These are phyloP conservation scores for Lipomyces lipofer DNA, from an alignment of 805 yeast species.

Conservation along the genomic window DNA sequence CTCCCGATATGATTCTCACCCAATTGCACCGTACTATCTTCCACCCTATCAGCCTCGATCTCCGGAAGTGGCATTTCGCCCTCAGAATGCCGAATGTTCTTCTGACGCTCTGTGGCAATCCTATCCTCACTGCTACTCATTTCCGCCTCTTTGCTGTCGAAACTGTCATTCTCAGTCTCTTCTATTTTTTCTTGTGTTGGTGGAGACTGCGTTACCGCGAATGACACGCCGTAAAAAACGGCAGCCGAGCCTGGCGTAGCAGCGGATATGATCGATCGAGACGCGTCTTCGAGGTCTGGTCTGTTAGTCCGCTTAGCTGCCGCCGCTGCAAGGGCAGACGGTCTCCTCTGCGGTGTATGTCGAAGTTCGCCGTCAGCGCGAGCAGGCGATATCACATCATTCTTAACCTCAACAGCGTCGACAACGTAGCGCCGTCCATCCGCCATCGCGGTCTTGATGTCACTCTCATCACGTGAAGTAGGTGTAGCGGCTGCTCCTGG, in stretches of 20 bases:
- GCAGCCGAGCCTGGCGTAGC: background rate
- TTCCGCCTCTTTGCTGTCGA: conserved; percentile 2
- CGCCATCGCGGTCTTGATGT: conserved; percentile 1
- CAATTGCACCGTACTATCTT: background rate
- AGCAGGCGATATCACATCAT: background rate
- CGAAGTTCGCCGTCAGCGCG: background rate
- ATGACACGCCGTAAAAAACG: background rate
- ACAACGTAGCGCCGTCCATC: conserved; percentile 26
- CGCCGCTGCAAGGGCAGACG: conserved; percentile 25
- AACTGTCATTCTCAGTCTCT: background rate
- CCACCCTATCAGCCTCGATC: background rate
- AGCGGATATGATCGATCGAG: background rate
- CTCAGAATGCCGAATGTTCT: background rate
- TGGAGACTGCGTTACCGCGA: background rate
- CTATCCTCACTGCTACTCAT: background rate
- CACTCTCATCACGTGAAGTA: background rate
- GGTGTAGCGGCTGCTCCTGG: background rate
- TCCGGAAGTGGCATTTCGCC: background rate
- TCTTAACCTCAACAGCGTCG: conserved; percentile 17
- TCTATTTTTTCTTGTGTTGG: background rate
- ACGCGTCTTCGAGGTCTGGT: conserved; percentile 7
- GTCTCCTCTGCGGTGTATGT: conserved; percentile 1
- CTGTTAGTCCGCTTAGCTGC: conserved; percentile 18
- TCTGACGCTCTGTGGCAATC: background rate
- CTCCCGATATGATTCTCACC: background rate